phyloP scores from a whole-genome alignment of 176 grass and related monocot species.

The Pharus latifolius region DNA sequence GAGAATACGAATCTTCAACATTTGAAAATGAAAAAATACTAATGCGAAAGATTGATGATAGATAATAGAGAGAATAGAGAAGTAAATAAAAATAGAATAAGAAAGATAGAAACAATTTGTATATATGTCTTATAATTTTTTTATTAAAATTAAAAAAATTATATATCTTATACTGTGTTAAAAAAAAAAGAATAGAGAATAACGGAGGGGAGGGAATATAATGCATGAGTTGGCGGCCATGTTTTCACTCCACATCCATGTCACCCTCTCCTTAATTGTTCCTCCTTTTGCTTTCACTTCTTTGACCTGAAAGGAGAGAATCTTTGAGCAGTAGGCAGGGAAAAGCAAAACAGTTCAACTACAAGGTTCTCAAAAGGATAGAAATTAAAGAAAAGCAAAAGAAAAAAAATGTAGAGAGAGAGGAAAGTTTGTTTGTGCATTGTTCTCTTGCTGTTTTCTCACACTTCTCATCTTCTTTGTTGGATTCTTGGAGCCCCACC shows the following conservation, averaged over 20 bases:
- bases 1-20: no score
- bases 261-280: conserved; percentile 28
- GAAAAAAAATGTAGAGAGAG: background rate
- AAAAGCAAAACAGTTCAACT: conserved; percentile 60
- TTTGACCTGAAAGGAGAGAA: conserved; percentile 93
- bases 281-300: conserved; percentile 69
- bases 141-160: no score
- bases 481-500: conserved; percentile 69
- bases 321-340: conserved; percentile 71
- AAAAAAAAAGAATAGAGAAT: no score
- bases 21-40: no score
- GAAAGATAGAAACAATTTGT: no score
- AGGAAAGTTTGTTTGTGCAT: conserved; percentile 8
- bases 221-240: conserved; percentile 31
- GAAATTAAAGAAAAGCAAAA: background rate
- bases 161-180: no score
- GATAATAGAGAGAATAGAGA: no score
- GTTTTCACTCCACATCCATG: conserved; percentile 9
- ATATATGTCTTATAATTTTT: no score
- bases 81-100: no score
- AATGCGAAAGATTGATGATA: no score
- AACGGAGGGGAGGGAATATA: conserved; percentile 40
- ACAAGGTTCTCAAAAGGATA: conserved; percentile 78
- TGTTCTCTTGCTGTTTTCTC: conserved; percentile 37
- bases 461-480: conserved; percentile 36